Evolutionary conservation across 1,284 basidiomycete species (phyloP), one percentile per base, ranked within the genome.

Genomic region (Fistulinella cinereoalba): DNA sequence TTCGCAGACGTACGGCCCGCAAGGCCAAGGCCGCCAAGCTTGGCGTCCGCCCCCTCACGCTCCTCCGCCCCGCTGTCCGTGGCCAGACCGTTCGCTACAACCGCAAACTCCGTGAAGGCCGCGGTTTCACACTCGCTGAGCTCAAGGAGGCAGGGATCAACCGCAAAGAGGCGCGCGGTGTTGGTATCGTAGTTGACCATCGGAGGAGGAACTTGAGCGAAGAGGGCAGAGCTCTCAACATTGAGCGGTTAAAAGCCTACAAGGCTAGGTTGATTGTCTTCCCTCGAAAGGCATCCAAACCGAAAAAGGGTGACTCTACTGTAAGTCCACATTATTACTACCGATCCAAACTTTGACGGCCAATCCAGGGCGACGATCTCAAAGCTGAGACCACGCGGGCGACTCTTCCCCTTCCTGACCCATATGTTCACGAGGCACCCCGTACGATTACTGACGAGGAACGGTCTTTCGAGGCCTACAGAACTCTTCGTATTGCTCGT

Each of bases 61-160:
- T 88, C 65, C 91, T 99, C 65, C 94, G 97, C 66, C 96, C 96
- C 49, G 96, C 95, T 56, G 97, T 99, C 64, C 94, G 93, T 71
- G 94, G 81, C 59, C 95, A 93, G 66, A 98, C 96, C 51, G 81
- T 97, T 64, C 92, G 94, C 64, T 99, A 99, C 89, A 99, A 99
- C 84, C 87, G 89, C 74, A 97, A 97, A 76, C 71, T 99, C 66
- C 92, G 96, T 61, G 92, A 95, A 72, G 96, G 96, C 56, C 92
- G 94, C 64, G 96, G 96, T 55, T 99, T 99, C 81, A 96, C 96
- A 56, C 73, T 92, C 47, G 83, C 83, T 52, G 96, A 99, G 75
- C 81, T 99, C 70, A 97, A 96, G 81, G 92, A 90, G 68, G 97
- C 96, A 56, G 97, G 97, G 51, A 82, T 99, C 68, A 85, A 88